Base-by-base conservation (phyloP, 371 early-diverging fungal genomes). In the Entomophthora muscae region DNA sequence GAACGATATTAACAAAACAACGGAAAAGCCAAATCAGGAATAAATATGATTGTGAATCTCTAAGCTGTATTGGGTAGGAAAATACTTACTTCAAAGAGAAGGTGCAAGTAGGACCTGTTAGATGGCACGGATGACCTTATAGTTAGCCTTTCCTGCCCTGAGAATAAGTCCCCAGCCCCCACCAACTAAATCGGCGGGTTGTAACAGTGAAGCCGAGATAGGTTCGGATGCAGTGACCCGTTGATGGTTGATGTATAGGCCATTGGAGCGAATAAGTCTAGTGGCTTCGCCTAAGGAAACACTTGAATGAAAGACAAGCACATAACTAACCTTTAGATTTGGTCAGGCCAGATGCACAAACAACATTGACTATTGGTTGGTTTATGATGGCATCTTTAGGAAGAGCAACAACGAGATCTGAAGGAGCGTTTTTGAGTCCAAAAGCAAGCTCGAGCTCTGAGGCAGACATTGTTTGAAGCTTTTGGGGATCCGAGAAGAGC, bases 191-290 rank as follows among this genome's bases (percentile, higher is more conserved):
- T 58, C 59, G 24, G 27, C 51, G 22, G 59, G 17, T 42, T 42
- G 5, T 42, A 42, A 5, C 5, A 42, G 42, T 42, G 42, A 42
- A 42, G n/a, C n/a, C n/a, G 42, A 42, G 17, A 42, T 42, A 42
- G 42, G 17, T 10, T 42, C 42, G 42, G 70, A 65, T 64, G 81
- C n/a, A 0, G 65, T 75, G 0, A 85, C 70, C 3, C 81, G 74
- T 23, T 66, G 55, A 64, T 83, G 80, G 70, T 90, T 89, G 60
- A 88, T 70, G 66, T 90, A 90, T 28, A 90, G 68, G 0, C 90
- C 90, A 13, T 88, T 86, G 3, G 79, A 70, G 53, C 82, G 82
- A 56, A 82, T 77, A n/a, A 84, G 73, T 62, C 87, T 83, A 57
- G 80, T 75, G 0, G 89, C 86, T 57, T 85, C 88, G 32, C 85